Evolutionary conservation across 106 monocot species (phyloP), one percentile per base, ranked within the genome.

Genomic region (Iris macrosiphon): DNA sequence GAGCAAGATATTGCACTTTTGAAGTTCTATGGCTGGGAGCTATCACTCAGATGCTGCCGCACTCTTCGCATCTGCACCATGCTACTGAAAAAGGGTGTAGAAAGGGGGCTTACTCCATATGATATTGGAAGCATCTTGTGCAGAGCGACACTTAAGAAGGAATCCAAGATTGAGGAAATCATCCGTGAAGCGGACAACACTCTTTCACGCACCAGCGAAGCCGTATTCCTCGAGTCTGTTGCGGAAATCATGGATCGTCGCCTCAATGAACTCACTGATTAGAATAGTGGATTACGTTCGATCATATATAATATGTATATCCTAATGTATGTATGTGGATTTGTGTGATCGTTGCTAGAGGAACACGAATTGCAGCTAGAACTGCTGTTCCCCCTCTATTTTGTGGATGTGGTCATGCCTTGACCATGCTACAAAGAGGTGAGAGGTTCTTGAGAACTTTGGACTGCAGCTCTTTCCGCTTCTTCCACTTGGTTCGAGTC

Each of bases 11-110:
- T 79, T 28, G 60, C 63, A n/a, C 73, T 79, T 25, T 60, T 79
- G 31, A 74, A 69, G 34, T 70, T 56, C 13, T 52, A 74, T 49
- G 79, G 79, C 8, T 79, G 73, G 79, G 69, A 79, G 6, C 23
- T 70, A 9, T 65, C 79, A 1, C 21, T 31, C 14, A 57, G 65
- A 16, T 79, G 74, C 47, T 37, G 63, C 13, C 74, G 78, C 8
- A 78, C 71, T 7, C 75, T 84, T 24, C 70, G 74, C 16, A 71
- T 84, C 52, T 71, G 74, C 33, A 78, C 78, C 31, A 84, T 84
- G 74, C 83, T 84, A 22, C 43, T 84, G 66, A 78, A 84, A 59
- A 84, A 84, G 55, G 78, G 78, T 6, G 71, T 55, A 22, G 58
- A 64, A 59, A 62, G 55, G 55, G 69, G 74, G 2, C 59, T 79